Evolutionary conservation across 2,329 filamentous ascomycete genomes (phyloP), one percentile per base, ranked within the genome.

Genomic region (Cytospora chrysosperma): DNA sequence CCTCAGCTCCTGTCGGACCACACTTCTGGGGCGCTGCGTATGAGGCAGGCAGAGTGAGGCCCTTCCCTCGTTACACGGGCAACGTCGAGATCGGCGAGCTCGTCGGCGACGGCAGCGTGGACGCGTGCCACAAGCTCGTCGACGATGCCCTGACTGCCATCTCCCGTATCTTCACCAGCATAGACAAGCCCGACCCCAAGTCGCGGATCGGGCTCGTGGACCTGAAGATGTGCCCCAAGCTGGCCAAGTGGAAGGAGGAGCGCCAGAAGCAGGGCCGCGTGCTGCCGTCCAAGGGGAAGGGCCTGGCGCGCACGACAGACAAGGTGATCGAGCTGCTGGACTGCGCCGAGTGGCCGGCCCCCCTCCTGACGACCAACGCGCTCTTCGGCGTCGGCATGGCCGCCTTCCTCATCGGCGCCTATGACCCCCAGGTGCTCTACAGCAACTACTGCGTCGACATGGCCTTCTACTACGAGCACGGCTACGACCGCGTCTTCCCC

Each of bases 401-500:
- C 4, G 37, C 32, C 43, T 30, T 50, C 12, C 27, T 58, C 26
- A 58, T 50, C 26, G 56, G 56, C 17, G 56, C 56, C 5, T 50
- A 58, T 49, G 56, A 58, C 13, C 56, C 56, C 28, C 4, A 58
- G 26, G 56, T 34, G 15, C 43, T 58, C n/a, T 58, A 58, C 43
- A 58, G 56, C 56, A 58, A 58, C 2, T 58, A 26, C 32, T 58
- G 56, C n/a, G 28, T 58, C 15, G 56, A 58, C 17, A 13, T 58
- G 56, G 56, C n/a, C n/a, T 58, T 58, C 28, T 58, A 7, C 56
- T 58, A 58, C 12, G 56, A 58, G 43, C 56, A 58, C 19, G 56
- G 56, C n/a, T 58, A 50, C 24, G 49, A 58, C 43, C 27, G 40
- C 13, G 8, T 58, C 12, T 58, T 50, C 28, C 43, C 56, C 7